phyloP scores from a whole-genome alignment of 169 alveolate species.

The Neospora caninum region DNA sequence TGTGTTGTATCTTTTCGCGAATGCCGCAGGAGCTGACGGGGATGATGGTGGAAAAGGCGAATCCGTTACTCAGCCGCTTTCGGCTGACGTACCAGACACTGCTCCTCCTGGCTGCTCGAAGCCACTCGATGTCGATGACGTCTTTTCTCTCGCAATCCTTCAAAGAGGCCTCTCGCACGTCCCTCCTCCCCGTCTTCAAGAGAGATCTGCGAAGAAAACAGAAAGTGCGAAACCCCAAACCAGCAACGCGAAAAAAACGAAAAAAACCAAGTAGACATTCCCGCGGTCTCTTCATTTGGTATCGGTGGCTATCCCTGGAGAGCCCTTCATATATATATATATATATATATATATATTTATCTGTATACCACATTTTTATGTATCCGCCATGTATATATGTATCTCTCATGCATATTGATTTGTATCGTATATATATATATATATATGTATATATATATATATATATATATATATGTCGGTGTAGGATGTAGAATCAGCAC shows the following conservation, averaged over 20 bases:
- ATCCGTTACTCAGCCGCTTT: conserved; percentile 89
- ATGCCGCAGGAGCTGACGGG: conserved; percentile 80
- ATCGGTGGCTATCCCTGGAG: too few relatives aligned
- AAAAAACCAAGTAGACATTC: not conserved
- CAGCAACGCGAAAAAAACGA: not conserved
- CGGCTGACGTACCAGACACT: conserved; percentile 92
- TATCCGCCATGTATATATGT: too few relatives aligned
- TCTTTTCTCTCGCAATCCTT: conserved; percentile 88
- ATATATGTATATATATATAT: not conserved
- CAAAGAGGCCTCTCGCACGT: conserved; percentile 75
- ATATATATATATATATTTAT: not conserved
- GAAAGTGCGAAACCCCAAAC: not conserved
- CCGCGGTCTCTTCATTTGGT: too few relatives aligned
- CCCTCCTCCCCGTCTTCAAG: conserved; percentile 40
- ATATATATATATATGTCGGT: not conserved
- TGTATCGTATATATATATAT: too few relatives aligned
- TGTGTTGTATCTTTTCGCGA: not conserved
- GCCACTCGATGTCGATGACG: conserved; percentile 83
- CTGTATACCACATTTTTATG: not conserved
- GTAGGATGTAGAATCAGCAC: too few relatives aligned
- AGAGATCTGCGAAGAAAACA: not conserved
- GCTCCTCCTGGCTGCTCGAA: conserved; percentile 80
- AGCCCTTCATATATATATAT: not conserved
- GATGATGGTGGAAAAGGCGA: conserved; percentile 89
- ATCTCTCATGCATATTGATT: too few relatives aligned